A percentile compares a stretch with the other conserved stretches of the same genome.
Evolutionary conservation across 2,329 filamentous ascomycete species (phyloP).

Genomic region (Hymenoscyphus fraxineus): DNA sequence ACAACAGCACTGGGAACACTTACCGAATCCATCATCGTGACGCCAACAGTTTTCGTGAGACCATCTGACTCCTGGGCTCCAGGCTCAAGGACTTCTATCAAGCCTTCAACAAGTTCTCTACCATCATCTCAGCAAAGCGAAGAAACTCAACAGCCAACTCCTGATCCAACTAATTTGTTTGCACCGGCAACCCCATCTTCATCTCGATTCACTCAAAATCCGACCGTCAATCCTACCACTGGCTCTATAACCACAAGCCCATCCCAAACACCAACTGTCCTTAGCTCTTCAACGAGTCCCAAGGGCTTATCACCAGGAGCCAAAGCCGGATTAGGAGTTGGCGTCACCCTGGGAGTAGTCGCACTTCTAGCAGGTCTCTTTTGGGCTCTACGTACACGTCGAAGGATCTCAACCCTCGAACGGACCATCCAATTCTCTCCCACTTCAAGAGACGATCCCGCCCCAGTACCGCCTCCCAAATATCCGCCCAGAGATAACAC

Average conservation of each 20-base stretch:
- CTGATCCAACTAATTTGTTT: background rate
- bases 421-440: background rate
- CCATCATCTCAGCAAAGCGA: background rate
- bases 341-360: background rate
- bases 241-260: background rate
- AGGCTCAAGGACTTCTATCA: background rate
- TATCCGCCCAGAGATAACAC: background rate
- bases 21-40: background rate
- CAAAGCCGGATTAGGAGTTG: background rate
- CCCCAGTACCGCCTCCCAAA: background rate
- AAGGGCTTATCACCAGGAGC: background rate
- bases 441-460: background rate
- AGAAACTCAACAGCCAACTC: background rate
- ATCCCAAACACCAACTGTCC: background rate
- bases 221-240: background rate
- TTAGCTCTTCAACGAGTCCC: background rate
- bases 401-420: background rate
- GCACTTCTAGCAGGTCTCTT: background rate
- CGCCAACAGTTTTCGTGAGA: background rate
- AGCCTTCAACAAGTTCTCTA: background rate
- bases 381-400: background rate
- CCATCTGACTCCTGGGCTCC: background rate
- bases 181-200: background rate
- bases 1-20: background rate
- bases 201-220: background rate